Base-by-base conservation (phyloP, 2,329 filamentous ascomycete genomes). In the Nothomitra cinnamomea region DNA sequence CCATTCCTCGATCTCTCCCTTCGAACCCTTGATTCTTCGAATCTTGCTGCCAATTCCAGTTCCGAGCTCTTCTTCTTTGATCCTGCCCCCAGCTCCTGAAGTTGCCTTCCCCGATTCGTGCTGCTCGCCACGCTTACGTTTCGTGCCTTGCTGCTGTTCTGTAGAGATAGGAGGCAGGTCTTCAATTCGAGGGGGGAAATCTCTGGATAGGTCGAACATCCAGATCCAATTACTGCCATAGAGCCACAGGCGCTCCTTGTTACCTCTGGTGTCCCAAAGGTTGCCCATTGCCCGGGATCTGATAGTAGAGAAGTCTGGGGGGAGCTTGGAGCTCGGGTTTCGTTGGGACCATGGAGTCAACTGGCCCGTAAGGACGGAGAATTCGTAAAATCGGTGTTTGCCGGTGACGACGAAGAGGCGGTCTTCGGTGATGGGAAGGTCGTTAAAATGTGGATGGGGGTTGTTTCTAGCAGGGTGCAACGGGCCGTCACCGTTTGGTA, bases 181-280 rank as follows among this genome's bases (percentile, higher is more conserved):
- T 28, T 63, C 63, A 22, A 65, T 66, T 2, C 66, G 61, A 8
- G 67, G 64, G 0, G 69, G 64, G 50, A 92, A 75, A 64, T 95
- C 83, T 61, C 77, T 76, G 19, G 78, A 77, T 28, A 94, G 70
- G 65, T 96, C 88, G 56, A 98, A 79, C 89, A 96, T 96, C 70
- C 86, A 88, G 22, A 98, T 67, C 76, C 88, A 96, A 1, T 78
- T 82, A 41, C 80, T 78, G 5, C 90, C 89, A 62, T 94, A 95
- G 19, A 96, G 69, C 87, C 90, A 96, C 6, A 90, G 68, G 13
- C 90, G 78, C 48, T 79, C 71, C n/a, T 69, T 69, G 6, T 60
- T 59, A 25, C 64, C 63, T 25, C 72, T 71, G 1, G 83, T 72
- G 63, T 94, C 85, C 89, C 90, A 96, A 40, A 95, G 67, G 24